Evolutionary conservation across 441 rosid genomes (phyloP), one percentile per base, ranked within the genome.

Genomic region (Populus trichocarpa): DNA sequence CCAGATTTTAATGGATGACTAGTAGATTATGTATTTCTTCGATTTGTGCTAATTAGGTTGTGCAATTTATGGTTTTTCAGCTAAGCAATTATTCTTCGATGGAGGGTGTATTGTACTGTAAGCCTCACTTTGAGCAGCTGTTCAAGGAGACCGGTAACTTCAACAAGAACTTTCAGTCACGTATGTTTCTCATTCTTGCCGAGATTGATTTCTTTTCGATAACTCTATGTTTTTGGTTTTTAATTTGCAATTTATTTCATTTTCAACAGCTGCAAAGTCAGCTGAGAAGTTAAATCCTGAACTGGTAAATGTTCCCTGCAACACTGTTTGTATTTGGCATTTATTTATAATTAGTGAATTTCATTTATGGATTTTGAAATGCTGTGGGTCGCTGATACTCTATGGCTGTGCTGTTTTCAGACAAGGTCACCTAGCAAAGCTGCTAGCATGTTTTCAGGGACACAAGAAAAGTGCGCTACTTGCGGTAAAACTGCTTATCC

Each of bases 401-500:
- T 32, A 69, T 79, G 75, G 77, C 72, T 87, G 67, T 84, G 72
- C 81, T 84, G 77, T 46, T 88, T 78, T 77, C 90, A 96, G 99
- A 90, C 94, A 70, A 90, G 95, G 82, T 91, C 98, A n/a, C 97
- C 98, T 59, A 94, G 98, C 86, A 90, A 90, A 87, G 91, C 95
- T 59, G 98, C 98, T 68, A 73, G 95, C 80, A 92, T 93, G 97
- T 94, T 96, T 79, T 94, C 98, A 38, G 99, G 98, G 75, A 94
- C 99, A 1, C 97, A 88, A 84, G 99, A 96, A 73, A 96, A 96
- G 77, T 94, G 98, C 30, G 97, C 96, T 71, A 89, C 97, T 74
- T 94, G 98, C 82, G 90, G 90, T 72, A 96, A 92, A 92, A 96
- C 99, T 28, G 99, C 94, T 42, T 96, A 96, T 82, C 98, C 98